Percentiles rank a stretch among this genome's conserved stretches.
These are phyloP conservation scores for Heterobasidion irregulare DNA, from an alignment of 1,284 basidiomycete species.

Conservation along the genomic window DNA sequence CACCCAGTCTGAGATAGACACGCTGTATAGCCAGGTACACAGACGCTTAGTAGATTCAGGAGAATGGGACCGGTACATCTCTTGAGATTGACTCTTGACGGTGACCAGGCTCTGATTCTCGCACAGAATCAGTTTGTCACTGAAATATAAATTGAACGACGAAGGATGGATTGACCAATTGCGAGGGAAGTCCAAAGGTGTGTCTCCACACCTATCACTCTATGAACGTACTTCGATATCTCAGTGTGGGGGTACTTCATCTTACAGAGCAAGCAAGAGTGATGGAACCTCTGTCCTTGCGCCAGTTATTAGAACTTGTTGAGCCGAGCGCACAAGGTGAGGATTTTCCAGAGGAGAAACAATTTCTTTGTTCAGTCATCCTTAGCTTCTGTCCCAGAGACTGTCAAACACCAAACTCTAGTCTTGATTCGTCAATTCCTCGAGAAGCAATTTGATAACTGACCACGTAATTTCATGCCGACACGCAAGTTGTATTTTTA, in stretches of 20 bases:
- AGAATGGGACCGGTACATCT: conserved; percentile 15
- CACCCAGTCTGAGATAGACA: conserved; percentile 10
- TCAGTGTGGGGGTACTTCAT: background rate
- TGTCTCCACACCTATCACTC: background rate
- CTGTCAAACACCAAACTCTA: conserved; percentile 12
- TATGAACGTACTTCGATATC: background rate
- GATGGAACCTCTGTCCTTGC: conserved; percentile 13
- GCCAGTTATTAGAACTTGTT: conserved; percentile 4
- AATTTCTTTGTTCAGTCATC: background rate
- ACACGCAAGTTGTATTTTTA: background rate
- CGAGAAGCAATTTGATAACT: conserved; percentile 12
- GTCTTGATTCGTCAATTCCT: conserved; percentile 11
- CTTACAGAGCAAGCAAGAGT: conserved; percentile 11
- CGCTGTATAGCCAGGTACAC: conserved; percentile 12
- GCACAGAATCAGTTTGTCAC: conserved; percentile 11
- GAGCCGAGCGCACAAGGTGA: conserved; percentile 2
- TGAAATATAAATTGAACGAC: conserved; percentile 14
- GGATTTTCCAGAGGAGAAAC: background rate
- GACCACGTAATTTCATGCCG: background rate
- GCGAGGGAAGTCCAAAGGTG: conserved; percentile 12
- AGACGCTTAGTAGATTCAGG: conserved; percentile 14
- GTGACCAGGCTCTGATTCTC: background rate
- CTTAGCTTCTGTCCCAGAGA: conserved; percentile 8
- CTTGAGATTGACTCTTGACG: background rate
- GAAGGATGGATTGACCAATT: conserved; percentile 14